A percentile compares a stretch with the other conserved stretches of the same genome.
Conservation (phyloP, 192 early-diverging fungal genomes). For the Coemansia reversa region DNA sequence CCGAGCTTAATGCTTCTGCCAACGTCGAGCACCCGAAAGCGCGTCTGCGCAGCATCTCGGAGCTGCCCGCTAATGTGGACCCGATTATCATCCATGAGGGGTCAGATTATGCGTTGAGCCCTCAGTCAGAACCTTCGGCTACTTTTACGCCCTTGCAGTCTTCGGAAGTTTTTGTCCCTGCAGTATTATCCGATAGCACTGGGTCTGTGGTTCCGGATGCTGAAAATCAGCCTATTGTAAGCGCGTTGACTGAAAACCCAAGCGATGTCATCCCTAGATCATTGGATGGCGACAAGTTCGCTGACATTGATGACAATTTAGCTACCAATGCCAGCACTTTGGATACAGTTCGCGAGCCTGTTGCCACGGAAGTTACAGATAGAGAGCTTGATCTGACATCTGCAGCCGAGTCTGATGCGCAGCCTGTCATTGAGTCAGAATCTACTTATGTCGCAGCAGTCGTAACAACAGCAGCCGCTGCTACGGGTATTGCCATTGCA, state of each 20-base stretch:
- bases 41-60: constrained; percentile 31
- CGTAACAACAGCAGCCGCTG: neutral
- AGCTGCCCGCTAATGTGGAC: constrained; percentile 8
- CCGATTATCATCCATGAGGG: constrained; percentile 15
- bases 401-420: neutral
- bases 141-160: constrained; percentile 8
- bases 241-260: neutral
- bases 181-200: neutral
- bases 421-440: neutral
- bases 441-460: neutral
- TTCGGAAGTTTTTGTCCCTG: neutral
- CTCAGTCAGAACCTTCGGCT: constrained; percentile 16
- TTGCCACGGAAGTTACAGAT: neutral
- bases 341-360: neutral
- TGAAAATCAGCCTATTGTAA: no score
- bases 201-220: no score
- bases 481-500: neutral
- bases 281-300: neutral
- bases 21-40: neutral
- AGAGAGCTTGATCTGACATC: neutral
- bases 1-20: neutral
- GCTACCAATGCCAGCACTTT: neutral
- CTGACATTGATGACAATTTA: neutral
- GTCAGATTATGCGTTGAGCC: constrained; percentile 16
- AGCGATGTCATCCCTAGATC: neutral